phyloP scores from a whole-genome alignment of 2,329 filamentous ascomycete species.

The Nigrospora osmanthi region DNA sequence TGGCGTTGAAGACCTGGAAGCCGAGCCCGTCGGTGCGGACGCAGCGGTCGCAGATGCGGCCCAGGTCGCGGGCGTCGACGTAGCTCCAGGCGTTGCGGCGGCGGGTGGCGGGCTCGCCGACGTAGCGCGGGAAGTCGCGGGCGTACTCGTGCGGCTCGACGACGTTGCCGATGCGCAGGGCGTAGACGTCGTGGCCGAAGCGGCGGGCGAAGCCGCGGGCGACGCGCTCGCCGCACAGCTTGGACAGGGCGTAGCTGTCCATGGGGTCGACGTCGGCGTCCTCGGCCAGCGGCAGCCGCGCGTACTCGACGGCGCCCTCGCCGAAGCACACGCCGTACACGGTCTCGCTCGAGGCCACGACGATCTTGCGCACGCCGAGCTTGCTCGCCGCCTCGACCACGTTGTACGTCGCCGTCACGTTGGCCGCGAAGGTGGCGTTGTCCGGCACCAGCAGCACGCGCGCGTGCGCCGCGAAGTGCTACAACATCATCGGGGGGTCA shows the following conservation, averaged over 20 bases:
- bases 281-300: conserved; percentile 51
- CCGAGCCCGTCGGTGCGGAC: conserved; percentile 47
- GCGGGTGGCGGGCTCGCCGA: conserved; percentile 39
- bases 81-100: conserved; percentile 56
- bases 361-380: conserved; percentile 52
- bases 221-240: conserved; percentile 50
- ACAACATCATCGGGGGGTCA: too few species aligned
- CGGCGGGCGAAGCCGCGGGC: conserved; percentile 48
- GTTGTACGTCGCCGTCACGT: conserved; percentile 51
- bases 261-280: conserved; percentile 51
- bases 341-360: conserved; percentile 51
- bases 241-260: conserved; percentile 54
- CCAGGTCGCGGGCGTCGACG: conserved; percentile 53
- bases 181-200: conserved; percentile 51
- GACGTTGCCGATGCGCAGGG: conserved; percentile 52
- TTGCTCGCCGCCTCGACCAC: conserved; percentile 56
- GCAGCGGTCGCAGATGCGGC: conserved; percentile 49
- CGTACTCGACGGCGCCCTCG: conserved; percentile 48
- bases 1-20: conserved; percentile 58
- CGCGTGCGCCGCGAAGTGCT: conserved; percentile 53
- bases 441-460: conserved; percentile 55
- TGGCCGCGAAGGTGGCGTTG: conserved; percentile 48
- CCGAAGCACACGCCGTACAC: conserved; percentile 56
- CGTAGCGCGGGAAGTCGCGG: conserved; percentile 40
- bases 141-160: conserved; percentile 55